phyloP scores from a whole-genome alignment of 1,284 basidiomycete species.

The Boletus sp. region DNA sequence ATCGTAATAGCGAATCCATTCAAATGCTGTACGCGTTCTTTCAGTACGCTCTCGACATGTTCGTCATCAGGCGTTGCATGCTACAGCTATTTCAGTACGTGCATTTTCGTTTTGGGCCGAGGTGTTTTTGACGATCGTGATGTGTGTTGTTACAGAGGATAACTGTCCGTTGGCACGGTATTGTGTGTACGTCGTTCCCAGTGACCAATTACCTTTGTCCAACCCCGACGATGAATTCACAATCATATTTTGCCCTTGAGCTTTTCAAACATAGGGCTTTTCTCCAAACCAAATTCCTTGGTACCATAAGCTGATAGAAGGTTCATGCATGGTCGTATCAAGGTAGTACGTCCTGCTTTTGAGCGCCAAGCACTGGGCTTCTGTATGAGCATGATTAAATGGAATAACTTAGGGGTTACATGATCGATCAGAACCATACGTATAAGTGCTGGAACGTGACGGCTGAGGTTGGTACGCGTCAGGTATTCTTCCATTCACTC shows the following conservation, averaged over 20 bases:
- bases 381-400: background rate
- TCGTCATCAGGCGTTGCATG: background rate
- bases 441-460: background rate
- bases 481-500: constrained; percentile 26
- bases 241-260: background rate
- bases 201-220: background rate
- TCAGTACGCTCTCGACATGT: background rate
- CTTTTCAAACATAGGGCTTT: background rate
- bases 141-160: background rate
- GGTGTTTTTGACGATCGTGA: background rate
- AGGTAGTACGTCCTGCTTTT: background rate
- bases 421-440: background rate
- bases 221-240: background rate
- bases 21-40: background rate
- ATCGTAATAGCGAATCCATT: background rate
- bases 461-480: background rate
- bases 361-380: background rate
- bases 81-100: background rate
- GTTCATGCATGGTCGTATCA: background rate
- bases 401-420: background rate
- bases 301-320: background rate
- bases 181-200: background rate
- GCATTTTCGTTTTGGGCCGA: background rate
- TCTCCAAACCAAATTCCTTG: background rate
- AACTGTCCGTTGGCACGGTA: background rate